A percentile compares a stretch with the other conserved stretches of the same genome.
Evolutionary conservation across 2,329 filamentous ascomycete species (phyloP).

Genomic region (Cercospora brassicicola): DNA sequence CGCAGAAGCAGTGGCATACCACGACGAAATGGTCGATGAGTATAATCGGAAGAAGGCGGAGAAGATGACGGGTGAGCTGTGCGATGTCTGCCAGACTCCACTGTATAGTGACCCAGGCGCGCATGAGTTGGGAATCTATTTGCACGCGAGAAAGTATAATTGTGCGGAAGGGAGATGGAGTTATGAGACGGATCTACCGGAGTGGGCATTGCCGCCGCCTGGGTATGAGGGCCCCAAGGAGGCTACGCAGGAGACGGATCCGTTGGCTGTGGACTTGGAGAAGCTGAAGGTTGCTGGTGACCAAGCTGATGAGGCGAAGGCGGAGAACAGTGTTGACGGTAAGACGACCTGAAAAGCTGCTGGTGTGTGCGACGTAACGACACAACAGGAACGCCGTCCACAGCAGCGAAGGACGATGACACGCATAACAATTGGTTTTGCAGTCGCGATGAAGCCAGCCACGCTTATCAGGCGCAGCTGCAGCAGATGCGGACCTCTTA

Average conservation of each 20-base stretch:
- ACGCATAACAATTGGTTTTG: too few relatives aligned
- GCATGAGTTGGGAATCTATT: conserved; percentile 88
- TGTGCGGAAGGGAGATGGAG: conserved; percentile 80
- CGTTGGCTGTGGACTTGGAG: conserved; percentile 46
- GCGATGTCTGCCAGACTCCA: conserved; percentile 78
- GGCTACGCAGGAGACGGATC: conserved; percentile 55
- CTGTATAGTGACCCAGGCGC: conserved; percentile 88
- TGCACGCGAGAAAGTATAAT: conserved; percentile 89
- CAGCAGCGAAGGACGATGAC: too few relatives aligned
- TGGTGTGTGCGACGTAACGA: too few relatives aligned
- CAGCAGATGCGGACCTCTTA: too few relatives aligned
- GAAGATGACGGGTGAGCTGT: conserved; percentile 83
- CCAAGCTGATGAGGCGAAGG: not conserved
- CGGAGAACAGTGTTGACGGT: not conserved
- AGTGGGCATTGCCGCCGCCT: conserved; percentile 80
- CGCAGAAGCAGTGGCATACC: conserved; percentile 85
- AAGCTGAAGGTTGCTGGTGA: conserved; percentile 36
- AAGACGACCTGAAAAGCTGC: not conserved
- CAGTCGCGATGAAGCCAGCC: too few relatives aligned
- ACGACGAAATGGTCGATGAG: conserved; percentile 86
- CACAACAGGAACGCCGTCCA: too few relatives aligned
- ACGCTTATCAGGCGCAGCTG: too few relatives aligned
- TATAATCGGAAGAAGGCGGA: conserved; percentile 91
- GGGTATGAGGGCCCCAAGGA: conserved; percentile 70
- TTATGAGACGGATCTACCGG: conserved; percentile 79